phyloP scores from a whole-genome alignment of 768 basidiomycete genomes.

The Mycena haematopus region DNA sequence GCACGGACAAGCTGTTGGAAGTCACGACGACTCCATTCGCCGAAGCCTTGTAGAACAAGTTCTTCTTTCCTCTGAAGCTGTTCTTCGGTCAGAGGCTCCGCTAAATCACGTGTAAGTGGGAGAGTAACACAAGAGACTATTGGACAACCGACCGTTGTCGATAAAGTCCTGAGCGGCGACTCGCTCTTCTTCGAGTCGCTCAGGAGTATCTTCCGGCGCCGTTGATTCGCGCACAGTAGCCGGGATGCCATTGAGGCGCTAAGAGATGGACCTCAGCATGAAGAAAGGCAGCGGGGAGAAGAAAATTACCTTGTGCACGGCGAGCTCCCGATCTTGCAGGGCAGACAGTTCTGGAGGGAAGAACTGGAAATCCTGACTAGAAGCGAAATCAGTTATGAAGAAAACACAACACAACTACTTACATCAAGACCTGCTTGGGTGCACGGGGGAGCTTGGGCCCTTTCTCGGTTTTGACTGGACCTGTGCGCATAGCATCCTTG shows the following conservation, averaged over 20 bases:
- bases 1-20: conserved; percentile 91
- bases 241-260: conserved; percentile 72
- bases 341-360: conserved; percentile 82
- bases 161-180: conserved; percentile 84
- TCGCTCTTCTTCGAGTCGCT: conserved; percentile 84
- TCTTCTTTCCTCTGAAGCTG: conserved; percentile 84
- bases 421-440: conserved; percentile 89
- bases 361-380: conserved; percentile 96
- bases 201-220: conserved; percentile 78
- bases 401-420: conserved; percentile 36
- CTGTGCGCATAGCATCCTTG: conserved; percentile 86
- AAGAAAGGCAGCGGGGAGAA: neutral
- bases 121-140: neutral
- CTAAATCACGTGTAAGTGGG: conserved; percentile 45
- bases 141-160: conserved; percentile 66
- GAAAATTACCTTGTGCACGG: conserved; percentile 71
- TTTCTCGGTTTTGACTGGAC: conserved; percentile 80
- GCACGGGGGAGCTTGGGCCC: conserved; percentile 83
- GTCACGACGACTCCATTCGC: conserved; percentile 90
- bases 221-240: conserved; percentile 70
- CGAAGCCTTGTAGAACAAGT: conserved; percentile 79
- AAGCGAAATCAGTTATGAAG: conserved; percentile 11
- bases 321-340: conserved; percentile 87
- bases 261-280: conserved; percentile 12
- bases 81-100: conserved; percentile 90